These are phyloP conservation scores for Cladosporium sphaerospermum DNA, from an alignment of 2,329 filamentous ascomycete species.

Conservation along the genomic window DNA sequence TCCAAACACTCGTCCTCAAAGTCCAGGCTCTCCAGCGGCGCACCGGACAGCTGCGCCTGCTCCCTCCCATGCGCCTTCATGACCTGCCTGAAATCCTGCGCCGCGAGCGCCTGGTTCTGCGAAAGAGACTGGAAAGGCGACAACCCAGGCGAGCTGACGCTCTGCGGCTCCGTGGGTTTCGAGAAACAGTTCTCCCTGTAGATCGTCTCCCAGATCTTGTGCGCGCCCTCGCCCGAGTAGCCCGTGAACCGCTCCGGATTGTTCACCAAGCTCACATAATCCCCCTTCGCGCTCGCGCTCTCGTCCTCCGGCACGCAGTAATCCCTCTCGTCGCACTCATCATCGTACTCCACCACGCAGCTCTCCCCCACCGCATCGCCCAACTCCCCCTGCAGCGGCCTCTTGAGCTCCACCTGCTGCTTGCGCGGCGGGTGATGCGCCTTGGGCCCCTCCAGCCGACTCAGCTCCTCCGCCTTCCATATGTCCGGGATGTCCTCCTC, in stretches of 20 bases:
- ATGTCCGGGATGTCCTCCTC: slow-evolving; percentile 88
- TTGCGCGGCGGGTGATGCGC: slow-evolving; percentile 80
- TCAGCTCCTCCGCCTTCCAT: slow-evolving; percentile 87
- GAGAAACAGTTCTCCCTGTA: slow-evolving; percentile 96
- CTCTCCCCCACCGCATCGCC: slow-evolving; percentile 88
- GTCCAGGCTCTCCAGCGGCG: slow-evolving; percentile 59
- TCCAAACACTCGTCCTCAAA: slow-evolving; percentile 89
- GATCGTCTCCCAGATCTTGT: slow-evolving; percentile 92
- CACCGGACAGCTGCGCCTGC: slow-evolving; percentile 44
- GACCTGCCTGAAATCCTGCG: slow-evolving; percentile 55
- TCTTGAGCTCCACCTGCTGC: slow-evolving; percentile 62
- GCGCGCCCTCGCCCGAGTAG: slow-evolving; percentile 75
- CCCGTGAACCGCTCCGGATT: slow-evolving; percentile 96
- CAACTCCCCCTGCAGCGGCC: slow-evolving; percentile 73
- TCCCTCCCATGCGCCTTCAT: slow-evolving; percentile 55
- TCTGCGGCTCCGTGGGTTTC: slow-evolving; percentile 28
- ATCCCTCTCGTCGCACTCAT: slow-evolving; percentile 92
- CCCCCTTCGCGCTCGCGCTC: slow-evolving; percentile 75
- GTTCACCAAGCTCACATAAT: slow-evolving; percentile 89
- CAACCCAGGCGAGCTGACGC: slow-evolving; percentile 17
- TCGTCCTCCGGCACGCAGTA: slow-evolving; percentile 97
- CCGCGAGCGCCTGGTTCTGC: slow-evolving; percentile 46
- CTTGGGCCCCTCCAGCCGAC: slow-evolving; percentile 84
- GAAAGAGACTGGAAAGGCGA: slow-evolving; percentile 33
- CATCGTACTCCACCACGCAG: slow-evolving; percentile 94